A percentile compares a stretch with the other conserved stretches of the same genome.
Evolutionary conservation across 306 rosid genomes (phyloP).

Genomic region (Dryas octopetala): DNA sequence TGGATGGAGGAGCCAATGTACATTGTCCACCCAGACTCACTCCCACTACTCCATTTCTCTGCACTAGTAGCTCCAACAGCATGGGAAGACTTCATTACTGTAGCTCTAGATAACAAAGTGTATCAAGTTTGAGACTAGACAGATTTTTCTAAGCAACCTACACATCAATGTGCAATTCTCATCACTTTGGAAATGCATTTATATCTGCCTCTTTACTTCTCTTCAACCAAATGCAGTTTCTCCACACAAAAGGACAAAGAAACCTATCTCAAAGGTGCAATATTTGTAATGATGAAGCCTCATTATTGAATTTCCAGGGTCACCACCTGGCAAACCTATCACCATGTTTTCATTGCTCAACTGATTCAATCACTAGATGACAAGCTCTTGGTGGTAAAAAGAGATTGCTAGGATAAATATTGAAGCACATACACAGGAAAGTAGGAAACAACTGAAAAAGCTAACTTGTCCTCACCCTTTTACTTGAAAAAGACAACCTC

Average conservation of each 20-base stretch:
- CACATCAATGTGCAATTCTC: not conserved
- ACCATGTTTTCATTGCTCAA: constrained; percentile 27
- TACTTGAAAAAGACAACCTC: constrained; percentile 9
- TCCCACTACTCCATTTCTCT: constrained; percentile 32
- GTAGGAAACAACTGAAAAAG: constrained; percentile 1
- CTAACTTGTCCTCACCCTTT: not conserved
- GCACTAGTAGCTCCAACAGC: constrained; percentile 34
- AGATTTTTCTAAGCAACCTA: not conserved
- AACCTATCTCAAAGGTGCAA: constrained; percentile 45
- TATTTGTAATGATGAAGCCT: constrained; percentile 16
- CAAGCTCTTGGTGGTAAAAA: constrained; percentile 29
- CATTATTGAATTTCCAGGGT: constrained; percentile 55
- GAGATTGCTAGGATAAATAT: not conserved
- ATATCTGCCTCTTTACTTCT: constrained; percentile 10
- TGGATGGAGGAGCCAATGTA: constrained; percentile 53
- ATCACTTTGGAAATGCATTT: constrained; percentile 14
- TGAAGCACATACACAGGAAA: not conserved
- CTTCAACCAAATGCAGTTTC: constrained; percentile 18
- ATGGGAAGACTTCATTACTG: constrained; percentile 55
- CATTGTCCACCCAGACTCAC: constrained; percentile 79
- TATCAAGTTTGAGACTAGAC: too few species aligned
- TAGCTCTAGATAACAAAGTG: not conserved
- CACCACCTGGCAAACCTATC: constrained; percentile 55
- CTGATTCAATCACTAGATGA: constrained; percentile 36
- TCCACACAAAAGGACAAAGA: constrained; percentile 38